phyloP scores from a whole-genome alignment of 2,329 filamentous ascomycete species.

The Ophiostoma quercus region DNA sequence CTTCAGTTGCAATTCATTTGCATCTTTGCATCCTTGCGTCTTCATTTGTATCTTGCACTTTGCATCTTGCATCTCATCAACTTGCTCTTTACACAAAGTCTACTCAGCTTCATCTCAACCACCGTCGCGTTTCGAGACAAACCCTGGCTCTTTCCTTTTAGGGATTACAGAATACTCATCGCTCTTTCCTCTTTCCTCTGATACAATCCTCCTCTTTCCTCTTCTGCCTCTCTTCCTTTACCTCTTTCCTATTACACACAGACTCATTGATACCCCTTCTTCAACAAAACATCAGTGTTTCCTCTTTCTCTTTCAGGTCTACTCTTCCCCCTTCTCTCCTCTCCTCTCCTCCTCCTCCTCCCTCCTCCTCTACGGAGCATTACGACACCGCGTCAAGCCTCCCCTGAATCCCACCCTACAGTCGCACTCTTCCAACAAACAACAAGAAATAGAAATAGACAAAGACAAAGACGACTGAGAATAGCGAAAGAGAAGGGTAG shows the following conservation, averaged over 20 bases:
- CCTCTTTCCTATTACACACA: neutral
- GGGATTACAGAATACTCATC: neutral
- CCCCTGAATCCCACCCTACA: slow-evolving; percentile 17
- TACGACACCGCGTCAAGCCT: slow-evolving; percentile 1
- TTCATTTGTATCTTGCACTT: neutral
- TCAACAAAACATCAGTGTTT: neutral
- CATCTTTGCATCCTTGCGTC: neutral
- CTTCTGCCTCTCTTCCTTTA: neutral
- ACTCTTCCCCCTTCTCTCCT: neutral
- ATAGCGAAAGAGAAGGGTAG: neutral
- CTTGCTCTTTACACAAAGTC: neutral
- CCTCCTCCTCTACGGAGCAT: neutral
- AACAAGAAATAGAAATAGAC: slow-evolving; percentile 3
- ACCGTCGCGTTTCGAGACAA: neutral
- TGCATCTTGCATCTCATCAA: neutral
- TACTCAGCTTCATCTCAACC: neutral
- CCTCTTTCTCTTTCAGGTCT: neutral
- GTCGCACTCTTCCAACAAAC: neutral
- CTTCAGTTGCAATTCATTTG: neutral
- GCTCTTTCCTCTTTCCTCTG: neutral
- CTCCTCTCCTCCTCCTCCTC: neutral
- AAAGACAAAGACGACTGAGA: neutral
- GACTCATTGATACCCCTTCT: neutral
- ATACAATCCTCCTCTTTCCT: neutral
- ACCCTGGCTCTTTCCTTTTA: slow-evolving; percentile 1